Base-by-base conservation (phyloP, 2,329 filamentous ascomycete species). In the Acephala macrosclerotiorum region DNA sequence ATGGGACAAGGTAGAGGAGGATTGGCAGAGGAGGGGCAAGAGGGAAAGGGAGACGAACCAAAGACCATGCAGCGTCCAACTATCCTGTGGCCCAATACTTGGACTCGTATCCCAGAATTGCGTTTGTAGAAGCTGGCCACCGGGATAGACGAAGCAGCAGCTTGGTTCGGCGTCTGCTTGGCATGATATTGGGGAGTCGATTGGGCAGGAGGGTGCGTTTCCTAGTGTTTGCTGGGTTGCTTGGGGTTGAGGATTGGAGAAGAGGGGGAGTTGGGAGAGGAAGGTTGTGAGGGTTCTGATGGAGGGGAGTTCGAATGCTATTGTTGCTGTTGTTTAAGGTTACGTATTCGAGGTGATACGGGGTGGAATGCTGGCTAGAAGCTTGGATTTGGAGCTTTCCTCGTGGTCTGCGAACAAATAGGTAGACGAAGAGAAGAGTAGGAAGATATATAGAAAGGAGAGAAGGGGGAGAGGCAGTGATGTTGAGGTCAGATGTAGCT, bases 101-200 rank as follows among this genome's bases (percentile, higher is more conserved):
- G 90, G 90, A 67, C 84, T 77, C 0, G 87, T 85, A 74, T 94
- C 91, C 91, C 91, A 94, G 79, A 94, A 94, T 71, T 94, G 91
- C 1, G 91, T 94, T 77, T 88, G 87, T 5, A 94, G 83, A 58
- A 94, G 80, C 68, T 91, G 86, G 2, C 91, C 91, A 5, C 90
- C 88, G 0, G 91, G 91, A 26, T 87, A 83, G 73, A 91, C 91
- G 80, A 93, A 91, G 79, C 91, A 94, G 80, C 91, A 94, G 7
- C 88, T 85, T n/a, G 86, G 83, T 3, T 78, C 78, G 1, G 87
- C 87, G 12, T 83, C 86, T 74, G 89, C 89, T 66, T 89, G 86
- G 73, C 90, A 93, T 72, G 87, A 90, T 60, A 90, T 33, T 1
- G 74, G 75, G 33, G 66, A 64, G 42, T 75, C 68, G 9, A 65